These are phyloP conservation scores for Cucurbita pepo DNA, from an alignment of 306 rosid species.

Conservation along the genomic window DNA sequence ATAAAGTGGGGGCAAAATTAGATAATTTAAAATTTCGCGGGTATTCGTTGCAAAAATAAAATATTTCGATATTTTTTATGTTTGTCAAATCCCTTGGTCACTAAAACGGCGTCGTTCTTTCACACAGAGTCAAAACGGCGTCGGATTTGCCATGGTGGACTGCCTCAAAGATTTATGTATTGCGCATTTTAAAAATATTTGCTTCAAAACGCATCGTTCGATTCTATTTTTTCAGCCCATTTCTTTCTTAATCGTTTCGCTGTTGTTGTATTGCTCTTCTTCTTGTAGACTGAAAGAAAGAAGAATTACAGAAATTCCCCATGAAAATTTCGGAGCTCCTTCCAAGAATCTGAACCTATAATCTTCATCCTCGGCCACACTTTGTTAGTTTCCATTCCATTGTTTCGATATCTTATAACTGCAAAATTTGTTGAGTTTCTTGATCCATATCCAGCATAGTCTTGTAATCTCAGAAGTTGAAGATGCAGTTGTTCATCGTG, in stretches of 20 bases:
- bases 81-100: no score
- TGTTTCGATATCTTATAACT: not conserved
- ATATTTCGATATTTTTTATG: no score
- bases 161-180: not conserved
- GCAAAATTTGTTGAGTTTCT: not conserved
- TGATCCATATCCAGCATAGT: conserved; percentile 12
- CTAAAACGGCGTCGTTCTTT: not conserved
- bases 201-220: conserved; percentile 39
- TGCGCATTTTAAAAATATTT: not conserved
- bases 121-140: not conserved
- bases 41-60: no score
- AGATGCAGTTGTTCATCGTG: not conserved
- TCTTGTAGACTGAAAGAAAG: conserved; percentile 12
- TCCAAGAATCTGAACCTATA: conserved; percentile 27
- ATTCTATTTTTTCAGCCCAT: conserved; percentile 7
- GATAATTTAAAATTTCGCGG: no score
- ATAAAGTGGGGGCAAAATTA: no score
- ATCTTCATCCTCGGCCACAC: not conserved
- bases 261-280: conserved; percentile 1
- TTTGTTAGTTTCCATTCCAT: not conserved
- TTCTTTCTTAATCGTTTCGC: not conserved
- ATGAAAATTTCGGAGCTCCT: conserved; percentile 23
- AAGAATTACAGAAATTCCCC: conserved; percentile 14
- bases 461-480: conserved; percentile 6
- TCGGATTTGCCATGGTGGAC: not conserved